Evolutionary conservation across 1,284 basidiomycete genomes (phyloP).

Genomic region (Naganishia albida): DNA sequence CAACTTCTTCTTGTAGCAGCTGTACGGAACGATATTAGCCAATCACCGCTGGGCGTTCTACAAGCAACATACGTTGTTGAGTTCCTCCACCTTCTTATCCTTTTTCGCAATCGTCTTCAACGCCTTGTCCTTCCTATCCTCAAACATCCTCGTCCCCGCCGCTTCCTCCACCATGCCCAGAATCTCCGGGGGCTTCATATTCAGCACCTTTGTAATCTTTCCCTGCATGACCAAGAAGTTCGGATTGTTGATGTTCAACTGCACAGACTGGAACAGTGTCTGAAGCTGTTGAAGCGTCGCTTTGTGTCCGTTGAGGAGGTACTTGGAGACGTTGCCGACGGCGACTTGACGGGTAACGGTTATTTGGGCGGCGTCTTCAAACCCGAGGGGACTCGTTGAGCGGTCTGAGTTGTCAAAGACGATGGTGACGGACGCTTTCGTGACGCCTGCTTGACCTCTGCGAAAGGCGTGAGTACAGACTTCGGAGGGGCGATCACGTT

Average conservation of each 20-base stretch:
- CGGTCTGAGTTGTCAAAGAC: constrained; percentile 99
- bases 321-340: constrained; percentile 92
- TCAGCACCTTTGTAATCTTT: constrained; percentile 91
- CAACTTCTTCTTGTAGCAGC: constrained; percentile 86
- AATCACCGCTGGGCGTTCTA: background rate
- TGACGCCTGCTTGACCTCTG: constrained; percentile 94
- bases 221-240: constrained; percentile 99
- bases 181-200: constrained; percentile 98
- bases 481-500: background rate
- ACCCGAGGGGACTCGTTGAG: constrained; percentile 79
- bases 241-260: constrained; percentile 99
- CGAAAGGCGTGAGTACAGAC: constrained; percentile 43
- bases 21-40: constrained; percentile 32
- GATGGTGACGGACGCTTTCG: constrained; percentile 96
- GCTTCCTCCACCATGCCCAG: constrained; percentile 99
- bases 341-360: constrained; percentile 96
- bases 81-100: constrained; percentile 92
- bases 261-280: constrained; percentile 92
- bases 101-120: constrained; percentile 97
- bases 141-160: constrained; percentile 98
- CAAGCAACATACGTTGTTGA: constrained; percentile 60
- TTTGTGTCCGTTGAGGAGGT: constrained; percentile 95
- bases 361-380: constrained; percentile 81
- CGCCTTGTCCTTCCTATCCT: constrained; percentile 97
- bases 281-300: constrained; percentile 85